A percentile compares a stretch with the other conserved stretches of the same genome.
These are phyloP conservation scores for Moricandia moricandioides DNA, from an alignment of 345 rosid genomes.

Conservation along the genomic window DNA sequence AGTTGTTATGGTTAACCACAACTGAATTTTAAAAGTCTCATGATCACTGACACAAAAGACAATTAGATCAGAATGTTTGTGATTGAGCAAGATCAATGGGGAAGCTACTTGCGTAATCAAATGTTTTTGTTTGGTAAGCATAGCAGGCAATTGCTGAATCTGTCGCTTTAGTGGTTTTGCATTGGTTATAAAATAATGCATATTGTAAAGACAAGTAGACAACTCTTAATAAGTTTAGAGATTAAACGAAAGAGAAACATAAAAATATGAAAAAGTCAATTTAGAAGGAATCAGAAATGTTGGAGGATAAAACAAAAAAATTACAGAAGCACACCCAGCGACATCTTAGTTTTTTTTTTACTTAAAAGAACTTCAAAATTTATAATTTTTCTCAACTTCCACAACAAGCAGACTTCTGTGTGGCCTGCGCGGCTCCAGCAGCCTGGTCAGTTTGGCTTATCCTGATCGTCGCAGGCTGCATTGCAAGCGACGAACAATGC, in stretches of 20 bases:
- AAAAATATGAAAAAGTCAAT: conserved; percentile 11
- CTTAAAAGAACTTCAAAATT: conserved; percentile 5
- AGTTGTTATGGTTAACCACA: neutral
- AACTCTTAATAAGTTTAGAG: neutral
- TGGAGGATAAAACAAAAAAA: conserved; percentile 18
- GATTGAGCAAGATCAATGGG: neutral
- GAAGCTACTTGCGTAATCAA: neutral
- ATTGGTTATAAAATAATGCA: neutral
- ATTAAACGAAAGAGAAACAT: neutral
- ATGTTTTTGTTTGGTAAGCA: neutral
- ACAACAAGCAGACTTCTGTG: conserved; percentile 42
- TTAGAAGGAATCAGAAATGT: conserved; percentile 15
- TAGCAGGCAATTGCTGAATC: neutral
- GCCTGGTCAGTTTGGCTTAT: conserved; percentile 41
- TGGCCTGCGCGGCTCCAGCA: conserved; percentile 39
- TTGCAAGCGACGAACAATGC: neutral
- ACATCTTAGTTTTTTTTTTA: conserved; percentile 21
- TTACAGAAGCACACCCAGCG: conserved; percentile 30
- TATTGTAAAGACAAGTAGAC: neutral
- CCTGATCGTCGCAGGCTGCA: conserved; percentile 40
- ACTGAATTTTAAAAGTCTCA: neutral
- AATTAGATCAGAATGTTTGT: neutral
- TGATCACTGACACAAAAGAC: neutral
- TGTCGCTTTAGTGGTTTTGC: neutral
- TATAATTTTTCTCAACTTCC: conserved; percentile 21